Evolutionary conservation across 176 grass and related monocot species (phyloP), one percentile per base, ranked within the genome.

Genomic region (Puya raimondii): DNA sequence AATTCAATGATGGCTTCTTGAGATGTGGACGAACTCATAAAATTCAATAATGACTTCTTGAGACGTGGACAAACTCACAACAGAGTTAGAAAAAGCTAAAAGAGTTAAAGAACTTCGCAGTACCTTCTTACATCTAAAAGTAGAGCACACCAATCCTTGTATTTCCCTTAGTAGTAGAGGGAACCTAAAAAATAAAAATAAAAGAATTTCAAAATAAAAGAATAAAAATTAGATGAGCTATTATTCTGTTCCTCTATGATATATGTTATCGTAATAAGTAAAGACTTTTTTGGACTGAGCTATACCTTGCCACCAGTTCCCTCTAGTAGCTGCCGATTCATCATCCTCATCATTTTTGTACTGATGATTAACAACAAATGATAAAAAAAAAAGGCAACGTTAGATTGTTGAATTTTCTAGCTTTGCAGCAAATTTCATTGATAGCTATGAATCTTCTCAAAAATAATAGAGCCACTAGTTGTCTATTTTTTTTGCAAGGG

Each of bases 271-370:
- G 66, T 29, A 42, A 67, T 7, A 58, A 50, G n/a, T 29, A 47
- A 54, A 72, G 29, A 72, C 11, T 63, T 52, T 58, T 63, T 58
- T 58, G 13, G 7, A 66, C 69, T 51, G 11, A 22, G 10, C 4
- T 61, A 74, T 92, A 97, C 89, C 94, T 97, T 93, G 94, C 89
- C 94, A 93, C 94, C 94, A 93, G 73, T 97, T 85, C 4, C 94
- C 94, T 78, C 91, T 88, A 67, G 86, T 93, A 79, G 88, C 94
- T 54, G 51, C 25, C 8, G 73, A 71, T 14, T 78, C 84, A 58
- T 90, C 89, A 57, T 90, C 84, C 51, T 76, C 75, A 71, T 84
- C 82, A 26, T 11, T 80, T 78, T 82, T 82, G 53, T 97, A 73
- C 89, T 86, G 84, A 13, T 16, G 4, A 74, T 47, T 64, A 76